These are phyloP conservation scores for Claviceps cyperi DNA, from an alignment of 2,329 filamentous ascomycete species.

Conservation along the genomic window DNA sequence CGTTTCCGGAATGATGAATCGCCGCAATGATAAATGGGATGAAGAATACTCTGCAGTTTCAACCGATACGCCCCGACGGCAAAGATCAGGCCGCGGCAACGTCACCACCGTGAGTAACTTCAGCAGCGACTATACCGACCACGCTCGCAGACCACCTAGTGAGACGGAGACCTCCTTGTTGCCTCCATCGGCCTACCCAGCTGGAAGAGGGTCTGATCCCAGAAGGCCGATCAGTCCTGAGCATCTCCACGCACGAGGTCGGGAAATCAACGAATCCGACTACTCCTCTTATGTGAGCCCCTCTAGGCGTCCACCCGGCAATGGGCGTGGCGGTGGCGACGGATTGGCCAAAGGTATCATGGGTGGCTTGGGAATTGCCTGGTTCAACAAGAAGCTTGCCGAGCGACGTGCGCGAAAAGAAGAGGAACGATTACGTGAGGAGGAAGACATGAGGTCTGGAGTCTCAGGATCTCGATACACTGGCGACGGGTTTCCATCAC, in stretches of 20 bases:
- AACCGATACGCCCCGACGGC: constrained; percentile 43
- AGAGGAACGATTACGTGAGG: constrained; percentile 29
- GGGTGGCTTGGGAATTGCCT: constrained; percentile 51
- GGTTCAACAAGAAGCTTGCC: constrained; percentile 51
- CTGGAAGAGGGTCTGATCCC: constrained; percentile 23
- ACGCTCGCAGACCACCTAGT: constrained; percentile 12
- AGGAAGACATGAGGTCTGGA: constrained; percentile 45
- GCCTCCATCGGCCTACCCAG: constrained; percentile 31
- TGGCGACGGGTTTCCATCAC: constrained; percentile 47
- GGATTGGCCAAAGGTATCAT: constrained; percentile 42
- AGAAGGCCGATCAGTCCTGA: constrained; percentile 32
- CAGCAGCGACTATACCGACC: constrained; percentile 32
- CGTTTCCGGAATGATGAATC: constrained; percentile 42
- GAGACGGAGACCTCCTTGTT: constrained; percentile 27
- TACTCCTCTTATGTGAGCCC: constrained; percentile 49
- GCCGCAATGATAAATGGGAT: constrained; percentile 34
- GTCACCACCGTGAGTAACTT: constrained; percentile 33
- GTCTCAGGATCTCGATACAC: constrained; percentile 51
- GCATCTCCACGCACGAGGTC: constrained; percentile 29
- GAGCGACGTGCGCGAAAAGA: constrained; percentile 35
- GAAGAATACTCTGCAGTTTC: constrained; percentile 50
- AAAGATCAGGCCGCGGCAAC: constrained; percentile 21
- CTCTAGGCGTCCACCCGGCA: constrained; percentile 38
- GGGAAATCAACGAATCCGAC: constrained; percentile 38
- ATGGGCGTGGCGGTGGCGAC: constrained; percentile 27